Evolutionary conservation across 257 asterid species (phyloP).

Genomic region (Solanum chilense): DNA sequence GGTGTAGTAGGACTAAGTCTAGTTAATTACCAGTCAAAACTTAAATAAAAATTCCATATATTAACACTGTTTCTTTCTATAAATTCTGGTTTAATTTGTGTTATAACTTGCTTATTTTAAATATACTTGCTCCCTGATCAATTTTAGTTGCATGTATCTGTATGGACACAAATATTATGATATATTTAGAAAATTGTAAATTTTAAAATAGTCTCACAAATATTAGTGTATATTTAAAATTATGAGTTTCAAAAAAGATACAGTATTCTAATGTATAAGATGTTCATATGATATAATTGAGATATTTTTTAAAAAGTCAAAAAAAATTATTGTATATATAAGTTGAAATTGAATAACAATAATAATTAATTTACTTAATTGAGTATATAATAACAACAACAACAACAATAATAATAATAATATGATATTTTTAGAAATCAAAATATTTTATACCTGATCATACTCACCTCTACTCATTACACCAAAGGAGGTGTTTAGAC

Average conservation of each 20-base stretch:
- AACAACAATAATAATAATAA: too few species aligned
- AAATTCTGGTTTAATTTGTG: too few species aligned
- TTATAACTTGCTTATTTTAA: too few species aligned
- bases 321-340: not conserved
- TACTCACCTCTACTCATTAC: too few species aligned
- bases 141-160: not conserved
- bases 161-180: not conserved
- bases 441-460: too few species aligned
- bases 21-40: not conserved
- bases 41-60: not conserved
- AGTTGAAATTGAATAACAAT: not conserved
- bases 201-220: not conserved
- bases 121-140: not conserved
- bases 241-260: not conserved
- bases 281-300: not conserved
- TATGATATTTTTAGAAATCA: too few species aligned
- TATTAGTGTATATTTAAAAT: not conserved
- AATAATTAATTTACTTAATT: too few species aligned
- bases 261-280: not conserved
- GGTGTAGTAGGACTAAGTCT: not conserved
- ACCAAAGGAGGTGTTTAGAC: too few species aligned
- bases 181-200: not conserved
- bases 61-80: too few species aligned
- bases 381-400: too few species aligned
- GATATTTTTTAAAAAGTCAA: not conserved